A percentile compares a stretch with the other conserved stretches of the same genome.
Conservation (phyloP, 2,329 filamentous ascomycete species). For the Delphinella strobiligena region DNA sequence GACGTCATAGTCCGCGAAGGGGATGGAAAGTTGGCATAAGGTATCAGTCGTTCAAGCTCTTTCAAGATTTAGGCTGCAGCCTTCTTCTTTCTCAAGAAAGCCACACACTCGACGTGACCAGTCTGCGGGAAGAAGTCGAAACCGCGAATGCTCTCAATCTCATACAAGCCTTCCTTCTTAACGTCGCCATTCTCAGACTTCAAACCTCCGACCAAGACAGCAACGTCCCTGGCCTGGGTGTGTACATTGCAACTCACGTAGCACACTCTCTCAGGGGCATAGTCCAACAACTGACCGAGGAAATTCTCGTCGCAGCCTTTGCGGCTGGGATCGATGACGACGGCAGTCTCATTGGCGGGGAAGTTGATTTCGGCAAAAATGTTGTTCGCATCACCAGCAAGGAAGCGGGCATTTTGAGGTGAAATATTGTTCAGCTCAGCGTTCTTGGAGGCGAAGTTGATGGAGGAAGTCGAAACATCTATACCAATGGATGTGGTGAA, state of each 20-base stretch:
- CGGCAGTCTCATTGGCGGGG: constrained; percentile 68
- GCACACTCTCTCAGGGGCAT: constrained; percentile 66
- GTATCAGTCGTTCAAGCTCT: no score
- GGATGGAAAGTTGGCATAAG: no score
- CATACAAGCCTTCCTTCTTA: constrained; percentile 42
- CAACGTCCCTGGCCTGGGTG: constrained; percentile 88
- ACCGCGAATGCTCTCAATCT: constrained; percentile 79
- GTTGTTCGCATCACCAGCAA: constrained; percentile 73
- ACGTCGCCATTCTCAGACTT: constrained; percentile 22
- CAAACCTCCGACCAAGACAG: constrained; percentile 66
- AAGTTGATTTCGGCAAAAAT: constrained; percentile 58
- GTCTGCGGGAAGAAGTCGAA: constrained; percentile 97
- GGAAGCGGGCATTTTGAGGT: constrained; percentile 61
- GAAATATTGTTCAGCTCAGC: constrained; percentile 63
- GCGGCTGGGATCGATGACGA: constrained; percentile 92
- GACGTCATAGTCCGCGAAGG: no score
- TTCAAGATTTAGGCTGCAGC: no score
- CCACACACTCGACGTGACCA: constrained; percentile 54
- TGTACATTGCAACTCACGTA: constrained; percentile 99
- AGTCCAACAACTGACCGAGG: constrained; percentile 65
- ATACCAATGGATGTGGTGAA: constrained; percentile 77
- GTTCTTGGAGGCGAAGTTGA: constrained; percentile 67
- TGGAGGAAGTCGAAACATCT: constrained; percentile 72
- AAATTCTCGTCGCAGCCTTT: constrained; percentile 89
- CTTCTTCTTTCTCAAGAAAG: constrained; percentile 38